A percentile compares a stretch with the other conserved stretches of the same genome.
Evolutionary conservation across 768 basidiomycete genomes (phyloP).

Genomic region (Tricholoma bakamatsutake): DNA sequence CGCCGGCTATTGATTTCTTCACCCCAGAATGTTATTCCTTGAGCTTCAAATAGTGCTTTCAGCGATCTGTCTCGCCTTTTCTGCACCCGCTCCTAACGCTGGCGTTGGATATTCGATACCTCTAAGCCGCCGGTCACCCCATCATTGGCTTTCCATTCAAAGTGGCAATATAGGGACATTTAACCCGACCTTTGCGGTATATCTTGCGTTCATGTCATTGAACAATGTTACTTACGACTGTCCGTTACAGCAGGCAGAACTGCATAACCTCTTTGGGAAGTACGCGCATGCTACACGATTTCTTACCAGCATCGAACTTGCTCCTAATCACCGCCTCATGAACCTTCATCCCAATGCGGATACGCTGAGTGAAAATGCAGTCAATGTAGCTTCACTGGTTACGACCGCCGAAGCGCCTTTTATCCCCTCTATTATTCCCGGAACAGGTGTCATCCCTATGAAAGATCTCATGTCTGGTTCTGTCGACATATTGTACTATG

Average conservation of each 20-base stretch:
- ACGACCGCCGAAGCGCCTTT: constrained; percentile 7
- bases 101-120: neutral
- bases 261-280: constrained; percentile 1
- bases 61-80: neutral
- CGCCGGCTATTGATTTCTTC: neutral
- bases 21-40: neutral
- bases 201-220: neutral
- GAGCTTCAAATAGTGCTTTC: neutral
- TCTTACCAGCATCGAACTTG: constrained; percentile 1
- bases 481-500: constrained; percentile 26
- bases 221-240: neutral
- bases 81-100: neutral
- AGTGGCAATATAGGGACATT: neutral
- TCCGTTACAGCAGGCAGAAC: constrained; percentile 1
- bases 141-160: neutral
- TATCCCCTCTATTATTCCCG: constrained; percentile 12
- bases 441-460: constrained; percentile 17
- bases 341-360: neutral
- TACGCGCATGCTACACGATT: constrained; percentile 1
- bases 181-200: constrained; percentile 1
- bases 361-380: neutral
- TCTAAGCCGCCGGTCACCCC: neutral
- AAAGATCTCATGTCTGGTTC: constrained; percentile 18
- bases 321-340: neutral
- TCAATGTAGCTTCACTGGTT: neutral